phyloP scores from a whole-genome alignment of 768 basidiomycete genomes.

The Podaxis sp. region DNA sequence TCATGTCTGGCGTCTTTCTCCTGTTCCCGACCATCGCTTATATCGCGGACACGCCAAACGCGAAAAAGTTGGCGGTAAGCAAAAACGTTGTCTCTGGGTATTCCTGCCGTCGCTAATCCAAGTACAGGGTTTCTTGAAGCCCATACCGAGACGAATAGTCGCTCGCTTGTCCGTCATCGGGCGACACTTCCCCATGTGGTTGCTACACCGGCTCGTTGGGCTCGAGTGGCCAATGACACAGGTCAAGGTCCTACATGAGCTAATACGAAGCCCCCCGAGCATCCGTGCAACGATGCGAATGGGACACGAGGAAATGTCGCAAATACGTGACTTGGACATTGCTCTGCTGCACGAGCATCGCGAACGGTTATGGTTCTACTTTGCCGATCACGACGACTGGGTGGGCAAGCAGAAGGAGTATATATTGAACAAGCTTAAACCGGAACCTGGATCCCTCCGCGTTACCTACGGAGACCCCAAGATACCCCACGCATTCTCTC shows the following conservation, averaged over 20 bases:
- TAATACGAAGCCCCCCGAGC: slow-evolving; percentile 51
- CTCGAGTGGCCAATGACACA: slow-evolving; percentile 50
- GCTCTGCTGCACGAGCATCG: slow-evolving; percentile 40
- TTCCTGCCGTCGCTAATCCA: background rate
- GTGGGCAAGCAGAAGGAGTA: slow-evolving; percentile 55
- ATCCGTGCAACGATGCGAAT: slow-evolving; percentile 58
- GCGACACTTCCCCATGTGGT: slow-evolving; percentile 35
- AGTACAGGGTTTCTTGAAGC: slow-evolving; percentile 47
- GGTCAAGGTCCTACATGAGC: slow-evolving; percentile 41
- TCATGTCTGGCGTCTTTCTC: slow-evolving; percentile 48
- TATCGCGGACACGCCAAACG: slow-evolving; percentile 67
- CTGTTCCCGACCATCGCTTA: slow-evolving; percentile 71
- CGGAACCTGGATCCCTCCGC: slow-evolving; percentile 29
- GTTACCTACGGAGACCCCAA: slow-evolving; percentile 45
- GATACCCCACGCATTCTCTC: slow-evolving; percentile 74
- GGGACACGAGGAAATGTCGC: slow-evolving; percentile 69
- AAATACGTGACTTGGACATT: slow-evolving; percentile 53
- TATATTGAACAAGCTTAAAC: slow-evolving; percentile 42
- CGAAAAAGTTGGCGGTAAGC: slow-evolving; percentile 56
- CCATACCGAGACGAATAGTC: slow-evolving; percentile 40
- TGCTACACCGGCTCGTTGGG: slow-evolving; percentile 45
- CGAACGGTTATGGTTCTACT: slow-evolving; percentile 49
- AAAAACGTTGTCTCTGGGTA: background rate
- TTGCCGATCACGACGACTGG: slow-evolving; percentile 67
- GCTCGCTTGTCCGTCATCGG: slow-evolving; percentile 44